Evolutionary conservation across 139 green algal species (phyloP).

Genomic region (Chloropicon primus): DNA sequence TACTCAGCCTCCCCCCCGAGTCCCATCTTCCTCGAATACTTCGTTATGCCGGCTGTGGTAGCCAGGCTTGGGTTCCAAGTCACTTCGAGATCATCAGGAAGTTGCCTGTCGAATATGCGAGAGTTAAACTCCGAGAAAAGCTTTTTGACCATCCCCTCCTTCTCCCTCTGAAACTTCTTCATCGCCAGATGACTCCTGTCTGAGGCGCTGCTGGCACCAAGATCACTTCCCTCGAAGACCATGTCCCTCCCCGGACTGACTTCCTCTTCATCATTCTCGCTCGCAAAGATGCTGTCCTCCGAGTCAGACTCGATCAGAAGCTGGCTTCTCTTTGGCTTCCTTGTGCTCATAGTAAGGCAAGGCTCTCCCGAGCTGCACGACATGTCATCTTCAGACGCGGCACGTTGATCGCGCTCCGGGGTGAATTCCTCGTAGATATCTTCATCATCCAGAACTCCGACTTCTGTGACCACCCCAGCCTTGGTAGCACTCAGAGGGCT

Average conservation of each 20-base stretch:
- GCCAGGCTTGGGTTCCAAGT: slow-evolving; percentile 38
- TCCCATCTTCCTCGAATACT: not conserved
- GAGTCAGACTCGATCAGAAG: not conserved
- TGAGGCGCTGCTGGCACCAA: too few relatives aligned
- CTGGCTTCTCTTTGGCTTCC: not conserved
- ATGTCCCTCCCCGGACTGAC: not conserved
- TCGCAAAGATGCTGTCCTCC: not conserved
- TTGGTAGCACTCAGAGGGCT: too few relatives aligned
- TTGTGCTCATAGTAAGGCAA: not conserved
- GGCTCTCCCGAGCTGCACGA: not conserved
- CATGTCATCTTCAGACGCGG: not conserved
- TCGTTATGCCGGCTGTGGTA: slow-evolving; percentile 25
- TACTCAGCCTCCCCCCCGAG: not conserved
- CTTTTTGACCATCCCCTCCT: not conserved
- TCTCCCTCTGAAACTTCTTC: not conserved
- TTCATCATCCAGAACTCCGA: not conserved
- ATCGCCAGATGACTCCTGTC: not conserved
- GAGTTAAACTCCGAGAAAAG: not conserved
- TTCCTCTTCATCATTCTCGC: too few relatives aligned
- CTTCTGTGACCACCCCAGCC: too few relatives aligned
- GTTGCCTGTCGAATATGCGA: not conserved
- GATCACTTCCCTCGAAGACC: not conserved
- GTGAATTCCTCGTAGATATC: not conserved
- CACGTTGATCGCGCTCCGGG: not conserved
- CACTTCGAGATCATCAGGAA: slow-evolving; percentile 19